Evolutionary conservation across 768 basidiomycete genomes (phyloP).

Genomic region (Lyophyllum semitale): DNA sequence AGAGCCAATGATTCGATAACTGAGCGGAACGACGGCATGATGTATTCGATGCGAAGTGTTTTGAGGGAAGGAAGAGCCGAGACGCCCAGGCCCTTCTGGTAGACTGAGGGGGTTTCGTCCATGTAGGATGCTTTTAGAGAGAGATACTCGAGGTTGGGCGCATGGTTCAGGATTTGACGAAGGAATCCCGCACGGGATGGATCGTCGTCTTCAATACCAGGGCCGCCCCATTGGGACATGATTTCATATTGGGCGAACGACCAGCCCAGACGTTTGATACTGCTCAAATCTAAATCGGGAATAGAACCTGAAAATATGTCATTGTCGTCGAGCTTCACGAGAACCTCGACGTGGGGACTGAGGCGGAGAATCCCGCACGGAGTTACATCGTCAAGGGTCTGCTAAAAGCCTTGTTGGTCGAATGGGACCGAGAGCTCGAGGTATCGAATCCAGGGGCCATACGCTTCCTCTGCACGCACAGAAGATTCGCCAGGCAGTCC

Average conservation of each 20-base stretch:
- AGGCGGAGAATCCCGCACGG: not conserved
- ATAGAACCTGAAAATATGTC: not conserved
- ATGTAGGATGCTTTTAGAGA: not conserved
- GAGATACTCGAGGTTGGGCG: slow-evolving; percentile 4
- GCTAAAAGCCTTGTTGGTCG: slow-evolving; percentile 7
- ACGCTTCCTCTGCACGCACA: not conserved
- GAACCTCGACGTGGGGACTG: slow-evolving; percentile 12
- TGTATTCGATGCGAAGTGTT: not conserved
- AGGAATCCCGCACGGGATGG: not conserved
- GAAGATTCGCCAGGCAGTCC: too few species aligned
- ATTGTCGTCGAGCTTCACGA: slow-evolving; percentile 11
- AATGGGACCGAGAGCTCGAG: slow-evolving; percentile 5
- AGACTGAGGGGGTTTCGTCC: not conserved
- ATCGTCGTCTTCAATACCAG: slow-evolving; percentile 6
- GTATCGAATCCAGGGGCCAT: slow-evolving; percentile 1
- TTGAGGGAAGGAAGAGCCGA: not conserved
- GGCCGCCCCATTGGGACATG: not conserved
- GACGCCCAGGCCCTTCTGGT: not conserved
- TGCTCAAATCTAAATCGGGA: not conserved
- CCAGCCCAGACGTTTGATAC: slow-evolving; percentile 11
- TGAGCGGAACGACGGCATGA: not conserved
- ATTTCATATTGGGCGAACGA: slow-evolving; percentile 8
- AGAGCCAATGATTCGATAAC: not conserved
- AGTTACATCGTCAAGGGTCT: not conserved
- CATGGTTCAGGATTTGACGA: not conserved